These are phyloP conservation scores for Annulohypoxylon nitens DNA, from an alignment of 495 filamentous ascomycete species.

Conservation along the genomic window DNA sequence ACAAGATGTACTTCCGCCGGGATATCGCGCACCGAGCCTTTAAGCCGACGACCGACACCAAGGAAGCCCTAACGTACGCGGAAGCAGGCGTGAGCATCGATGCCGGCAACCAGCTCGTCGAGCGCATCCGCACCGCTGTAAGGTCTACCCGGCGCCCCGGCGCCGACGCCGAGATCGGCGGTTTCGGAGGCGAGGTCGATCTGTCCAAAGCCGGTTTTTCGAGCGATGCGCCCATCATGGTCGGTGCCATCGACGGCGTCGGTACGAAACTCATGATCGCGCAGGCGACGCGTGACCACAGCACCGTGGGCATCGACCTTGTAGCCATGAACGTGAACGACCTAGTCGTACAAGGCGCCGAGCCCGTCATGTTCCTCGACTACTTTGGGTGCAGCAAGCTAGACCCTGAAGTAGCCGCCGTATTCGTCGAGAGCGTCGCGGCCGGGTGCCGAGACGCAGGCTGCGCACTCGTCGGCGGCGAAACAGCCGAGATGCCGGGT, in stretches of 20 bases:
- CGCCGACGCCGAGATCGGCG: constrained; percentile 90
- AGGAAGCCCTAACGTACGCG: constrained; percentile 87
- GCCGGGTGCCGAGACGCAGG: constrained; percentile 83
- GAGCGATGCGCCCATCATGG: constrained; percentile 76
- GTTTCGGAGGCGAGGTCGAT: constrained; percentile 92
- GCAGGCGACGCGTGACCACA: constrained; percentile 86
- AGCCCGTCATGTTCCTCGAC: constrained; percentile 94
- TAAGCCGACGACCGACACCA: constrained; percentile 55
- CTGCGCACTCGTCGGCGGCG: constrained; percentile 93
- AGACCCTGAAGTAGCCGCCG: constrained; percentile 77
- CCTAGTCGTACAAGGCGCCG: constrained; percentile 92
- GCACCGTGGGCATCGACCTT: constrained; percentile 93
- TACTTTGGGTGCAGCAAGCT: constrained; percentile 93
- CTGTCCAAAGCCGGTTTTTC: constrained; percentile 81
- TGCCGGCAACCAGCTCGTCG: constrained; percentile 89
- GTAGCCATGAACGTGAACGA: constrained; percentile 99
- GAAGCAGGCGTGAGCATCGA: constrained; percentile 92
- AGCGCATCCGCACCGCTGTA: constrained; percentile 87
- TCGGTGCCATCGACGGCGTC: constrained; percentile 94
- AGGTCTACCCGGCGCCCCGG: constrained; percentile 83
- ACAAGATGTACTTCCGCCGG: constrained; percentile 91
- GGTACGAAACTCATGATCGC: constrained; percentile 98
- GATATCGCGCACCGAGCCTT: constrained; percentile 88
- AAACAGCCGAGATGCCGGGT: constrained; percentile 98
- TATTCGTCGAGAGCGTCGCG: constrained; percentile 89